Base-by-base conservation (phyloP, 352 stramenopile genomes). In the Globisporangium apiculatum region DNA sequence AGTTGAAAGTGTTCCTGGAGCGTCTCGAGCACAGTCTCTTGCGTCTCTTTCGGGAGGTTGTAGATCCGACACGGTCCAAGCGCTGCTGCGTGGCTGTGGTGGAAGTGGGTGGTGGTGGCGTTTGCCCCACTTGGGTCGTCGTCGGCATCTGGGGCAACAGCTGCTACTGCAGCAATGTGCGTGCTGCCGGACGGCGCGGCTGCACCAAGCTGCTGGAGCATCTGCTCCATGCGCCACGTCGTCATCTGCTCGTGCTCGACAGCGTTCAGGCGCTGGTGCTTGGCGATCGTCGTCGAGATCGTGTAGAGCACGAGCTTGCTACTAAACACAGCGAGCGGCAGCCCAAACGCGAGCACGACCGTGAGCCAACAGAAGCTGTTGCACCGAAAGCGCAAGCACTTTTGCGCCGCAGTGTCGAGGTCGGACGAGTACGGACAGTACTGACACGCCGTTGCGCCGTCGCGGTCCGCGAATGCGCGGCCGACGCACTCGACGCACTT, bases 371-470 rank as follows among this genome's bases (percentile, higher is more conserved):
- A 89, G 9, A 76, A 69, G 4, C 60, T 58, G 53, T 84, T 89
- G 52, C 79, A 89, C 36, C 56, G 36, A 45, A 89, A 86, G 14
- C 64, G 48, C 38, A 68, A 58, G 60, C 79, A 89, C 18, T 65
- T 45, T 8, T 73, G 73, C 15, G 61, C 63, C 11, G 71, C 59
- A 1, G 58, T 45, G 15, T 68, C 55, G 18, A 88, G 55, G 38
- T 86, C 74, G 4, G 74, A 85, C 53, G 79, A 86, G 56, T 80
- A 83, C 51, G 79, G 76, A 40, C 78, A 89, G 45, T 84, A 86
- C 54, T 75, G 52, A 42, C 78, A 89, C 5, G 65, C 59, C 0
- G 64, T 83, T 24, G 76, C 71, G 4, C 78, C 78, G 47, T 89
- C 76, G 51, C 75, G 50, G 12, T 74, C 68, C 3, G 78, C 70